A percentile compares a stretch with the other conserved stretches of the same genome.
Conservation (phyloP, 164 flowering plant species). For the Protea cynaroides region DNA sequence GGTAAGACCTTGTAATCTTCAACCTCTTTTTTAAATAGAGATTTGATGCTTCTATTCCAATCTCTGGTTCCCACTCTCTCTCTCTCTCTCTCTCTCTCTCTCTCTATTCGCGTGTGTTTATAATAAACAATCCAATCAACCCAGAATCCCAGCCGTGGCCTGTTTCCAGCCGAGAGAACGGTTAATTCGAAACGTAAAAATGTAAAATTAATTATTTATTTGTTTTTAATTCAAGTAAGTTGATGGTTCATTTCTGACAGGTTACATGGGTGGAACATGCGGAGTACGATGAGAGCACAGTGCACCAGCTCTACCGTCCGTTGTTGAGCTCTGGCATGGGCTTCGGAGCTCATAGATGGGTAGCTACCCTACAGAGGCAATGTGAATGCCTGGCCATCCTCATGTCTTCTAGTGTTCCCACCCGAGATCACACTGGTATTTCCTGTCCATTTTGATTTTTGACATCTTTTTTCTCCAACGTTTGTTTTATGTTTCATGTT, state of each 20-base stretch:
- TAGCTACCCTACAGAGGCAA: conserved; percentile 85
- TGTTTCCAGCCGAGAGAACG: conserved; percentile 62
- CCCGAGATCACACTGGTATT: conserved; percentile 61
- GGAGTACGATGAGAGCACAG: conserved; percentile 68
- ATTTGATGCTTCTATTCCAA: conserved; percentile 85
- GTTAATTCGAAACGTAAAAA: too few species aligned
- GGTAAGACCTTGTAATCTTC: conserved; percentile 30
- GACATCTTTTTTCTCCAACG: too few species aligned
- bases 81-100: conserved; percentile 3
- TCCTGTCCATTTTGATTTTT: too few species aligned
- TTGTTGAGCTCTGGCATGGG: conserved; percentile 78
- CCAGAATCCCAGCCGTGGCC: conserved; percentile 32
- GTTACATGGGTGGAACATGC: conserved; percentile 98
- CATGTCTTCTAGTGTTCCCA: conserved; percentile 66
- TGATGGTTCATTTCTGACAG: conserved; percentile 37
- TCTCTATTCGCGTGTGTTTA: neutral
- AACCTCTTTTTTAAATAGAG: conserved; percentile 34
- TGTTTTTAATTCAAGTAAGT: too few species aligned
- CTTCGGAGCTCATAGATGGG: conserved; percentile 93
- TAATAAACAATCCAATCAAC: neutral
- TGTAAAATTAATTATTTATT: too few species aligned
- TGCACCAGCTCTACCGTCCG: conserved; percentile 79
- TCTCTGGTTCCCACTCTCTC: conserved; percentile 30
- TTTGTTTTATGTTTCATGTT: neutral
- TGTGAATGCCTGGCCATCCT: conserved; percentile 91